Base-by-base conservation (phyloP, 208 protist species). In the Porcisia hertigi region DNA sequence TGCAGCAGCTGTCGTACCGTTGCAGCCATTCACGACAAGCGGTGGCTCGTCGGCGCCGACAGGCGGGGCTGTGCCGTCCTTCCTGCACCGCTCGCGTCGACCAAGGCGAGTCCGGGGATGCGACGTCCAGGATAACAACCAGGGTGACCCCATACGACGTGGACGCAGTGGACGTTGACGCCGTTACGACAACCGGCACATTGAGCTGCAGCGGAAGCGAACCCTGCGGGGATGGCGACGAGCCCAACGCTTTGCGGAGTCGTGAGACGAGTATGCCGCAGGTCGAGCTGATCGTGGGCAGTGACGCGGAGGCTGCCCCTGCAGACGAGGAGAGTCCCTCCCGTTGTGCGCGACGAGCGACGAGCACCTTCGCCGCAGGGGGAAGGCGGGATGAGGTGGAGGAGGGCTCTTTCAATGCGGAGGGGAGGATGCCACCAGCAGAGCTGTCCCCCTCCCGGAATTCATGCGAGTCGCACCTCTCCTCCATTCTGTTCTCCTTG, bases 1-100 rank as follows among this genome's bases (percentile, higher is more conserved):
- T 82, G 78, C 72, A 72, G 1, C 57, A 74, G 25, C 78, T 82
- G 7, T 77, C 78, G 20, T 74, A 71, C 43, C 78, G 72, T 1
- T 58, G 78, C 71, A 63, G 64, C 20, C 65, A 73, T 45, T 67
- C 58, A 16, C 70, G 71, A 16, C 43, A 49, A 30, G 62, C 55
- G 5, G 36, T 54, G 36, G 69, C 69, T 14, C 69, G 54, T 25
- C 53, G 43, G 41, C 49, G 39, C 36, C 11, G 54, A 63, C 6
- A n/a, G n/a, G n/a, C 25, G 16, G 49, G 20, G 20, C 6, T 64
- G 52, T 16, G 12, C n/a, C 25, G 30, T 47, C 36, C n/a, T 62
- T 18, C 16, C 60, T 8, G 34, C 67, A 14, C 16, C 12, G 23
- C 3, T 7, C 20, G 49, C 54, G 5, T 20, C 39, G 25, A 25